These are phyloP conservation scores for Cenococcum geophilum DNA, from an alignment of 495 filamentous ascomycete genomes.

Conservation along the genomic window DNA sequence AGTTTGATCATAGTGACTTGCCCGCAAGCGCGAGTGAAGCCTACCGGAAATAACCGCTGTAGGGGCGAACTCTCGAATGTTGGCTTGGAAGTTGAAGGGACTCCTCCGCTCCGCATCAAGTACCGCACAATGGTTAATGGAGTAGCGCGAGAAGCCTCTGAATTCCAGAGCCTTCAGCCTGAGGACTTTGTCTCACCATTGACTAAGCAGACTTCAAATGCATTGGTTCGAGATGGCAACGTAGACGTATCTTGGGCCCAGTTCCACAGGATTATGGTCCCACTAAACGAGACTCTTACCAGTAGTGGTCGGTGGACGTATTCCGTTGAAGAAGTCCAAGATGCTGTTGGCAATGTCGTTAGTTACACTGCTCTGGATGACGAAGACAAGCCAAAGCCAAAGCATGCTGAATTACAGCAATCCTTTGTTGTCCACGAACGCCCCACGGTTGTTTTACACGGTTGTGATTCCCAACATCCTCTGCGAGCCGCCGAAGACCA, in stretches of 20 bases:
- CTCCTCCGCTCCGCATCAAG: conserved; percentile 84
- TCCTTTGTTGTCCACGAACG: conserved; percentile 80
- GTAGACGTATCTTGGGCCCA: conserved; percentile 75
- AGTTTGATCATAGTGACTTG: conserved; percentile 78
- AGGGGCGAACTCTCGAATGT: conserved; percentile 81
- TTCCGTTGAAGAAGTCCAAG: conserved; percentile 81
- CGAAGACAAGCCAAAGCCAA: conserved; percentile 55
- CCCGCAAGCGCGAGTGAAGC: conserved; percentile 66
- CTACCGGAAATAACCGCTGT: conserved; percentile 61
- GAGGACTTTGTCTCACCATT: conserved; percentile 78
- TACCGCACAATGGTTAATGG: conserved; percentile 80
- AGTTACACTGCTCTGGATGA: conserved; percentile 65
- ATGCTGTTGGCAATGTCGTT: conserved; percentile 80
- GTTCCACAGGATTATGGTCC: conserved; percentile 64
- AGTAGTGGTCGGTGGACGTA: conserved; percentile 77
- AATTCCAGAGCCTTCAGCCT: conserved; percentile 81
- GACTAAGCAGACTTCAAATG: conserved; percentile 46
- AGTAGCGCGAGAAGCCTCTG: conserved; percentile 63
- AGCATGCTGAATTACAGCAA: conserved; percentile 60
- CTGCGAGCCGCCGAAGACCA: conserved; percentile 73
- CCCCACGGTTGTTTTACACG: conserved; percentile 60
- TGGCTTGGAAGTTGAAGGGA: conserved; percentile 73
- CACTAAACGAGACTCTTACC: conserved; percentile 81
- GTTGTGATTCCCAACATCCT: conserved; percentile 72
- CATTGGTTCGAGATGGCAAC: conserved; percentile 50